These are phyloP conservation scores for Boletus rubropictus DNA, from an alignment of 768 basidiomycete species.

Conservation along the genomic window DNA sequence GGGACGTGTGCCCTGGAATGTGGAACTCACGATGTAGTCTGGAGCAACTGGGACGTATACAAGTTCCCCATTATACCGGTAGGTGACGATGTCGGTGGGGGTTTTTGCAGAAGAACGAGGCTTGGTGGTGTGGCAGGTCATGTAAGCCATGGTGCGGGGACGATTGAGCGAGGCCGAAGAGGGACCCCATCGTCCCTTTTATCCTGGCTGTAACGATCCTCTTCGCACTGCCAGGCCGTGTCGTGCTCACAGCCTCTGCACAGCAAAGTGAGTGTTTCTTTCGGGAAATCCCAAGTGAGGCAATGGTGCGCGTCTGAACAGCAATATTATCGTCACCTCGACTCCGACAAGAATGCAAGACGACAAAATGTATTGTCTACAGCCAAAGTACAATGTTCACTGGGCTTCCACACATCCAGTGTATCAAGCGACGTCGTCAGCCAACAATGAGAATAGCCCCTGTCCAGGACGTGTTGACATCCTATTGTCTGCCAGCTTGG, in stretches of 20 bases:
- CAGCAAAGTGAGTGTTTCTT: background rate
- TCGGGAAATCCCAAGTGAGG: background rate
- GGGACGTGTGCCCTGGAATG: background rate
- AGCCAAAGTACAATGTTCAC: background rate
- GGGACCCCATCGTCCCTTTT: background rate
- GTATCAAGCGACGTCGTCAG: slow-evolving; percentile 32
- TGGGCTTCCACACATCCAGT: background rate
- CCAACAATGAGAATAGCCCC: slow-evolving; percentile 39
- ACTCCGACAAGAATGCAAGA: too few species aligned
- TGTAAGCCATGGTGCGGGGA: background rate
- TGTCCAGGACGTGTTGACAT: slow-evolving; percentile 8
- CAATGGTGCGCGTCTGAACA: background rate
- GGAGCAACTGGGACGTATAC: slow-evolving; percentile 46
- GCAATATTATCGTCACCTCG: background rate
- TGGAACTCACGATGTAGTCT: slow-evolving; percentile 37
- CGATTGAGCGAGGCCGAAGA: background rate
- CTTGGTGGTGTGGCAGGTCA: slow-evolving; percentile 3
- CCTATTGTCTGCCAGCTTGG: slow-evolving; percentile 24
- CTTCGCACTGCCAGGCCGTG: too few species aligned
- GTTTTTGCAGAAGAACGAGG: background rate
- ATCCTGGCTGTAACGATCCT: background rate
- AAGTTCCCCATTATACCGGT: slow-evolving; percentile 38
- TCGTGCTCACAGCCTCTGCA: too few species aligned
- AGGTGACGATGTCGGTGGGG: slow-evolving; percentile 42
- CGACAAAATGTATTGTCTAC: background rate